Conservation (phyloP, 768 basidiomycete species). For the Xerocomellus amylosporus region DNA sequence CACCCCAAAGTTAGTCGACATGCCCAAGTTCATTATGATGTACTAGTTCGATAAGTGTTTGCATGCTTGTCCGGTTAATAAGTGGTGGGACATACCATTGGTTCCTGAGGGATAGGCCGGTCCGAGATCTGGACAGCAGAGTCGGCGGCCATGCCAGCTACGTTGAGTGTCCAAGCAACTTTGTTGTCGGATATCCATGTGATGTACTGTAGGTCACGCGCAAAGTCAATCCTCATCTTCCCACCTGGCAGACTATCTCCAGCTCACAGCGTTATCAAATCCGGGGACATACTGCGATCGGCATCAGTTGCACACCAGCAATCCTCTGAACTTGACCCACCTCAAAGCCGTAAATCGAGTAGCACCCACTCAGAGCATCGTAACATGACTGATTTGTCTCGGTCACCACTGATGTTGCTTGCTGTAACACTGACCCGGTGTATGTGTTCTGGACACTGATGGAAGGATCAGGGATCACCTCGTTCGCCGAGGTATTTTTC, state of each 20-base stretch:
- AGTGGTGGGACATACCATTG: slow-evolving; percentile 57
- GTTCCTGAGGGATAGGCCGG: slow-evolving; percentile 76
- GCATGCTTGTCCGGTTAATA: not conserved
- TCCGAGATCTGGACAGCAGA: slow-evolving; percentile 53
- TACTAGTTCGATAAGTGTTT: slow-evolving; percentile 35
- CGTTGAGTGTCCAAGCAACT: slow-evolving; percentile 72
- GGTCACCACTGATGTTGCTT: slow-evolving; percentile 74
- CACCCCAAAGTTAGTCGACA: slow-evolving; percentile 56
- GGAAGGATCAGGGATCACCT: slow-evolving; percentile 55
- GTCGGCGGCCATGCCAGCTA: slow-evolving; percentile 65
- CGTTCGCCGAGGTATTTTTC: slow-evolving; percentile 58
- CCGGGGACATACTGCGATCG: slow-evolving; percentile 42
- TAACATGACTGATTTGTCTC: slow-evolving; percentile 70
- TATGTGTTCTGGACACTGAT: slow-evolving; percentile 60
- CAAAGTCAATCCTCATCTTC: not conserved
- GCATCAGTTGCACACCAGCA: not conserved
- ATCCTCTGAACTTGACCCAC: slow-evolving; percentile 28
- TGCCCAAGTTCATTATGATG: slow-evolving; percentile 56
- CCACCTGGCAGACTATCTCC: not conserved
- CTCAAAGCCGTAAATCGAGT: slow-evolving; percentile 79
- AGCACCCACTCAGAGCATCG: slow-evolving; percentile 57
- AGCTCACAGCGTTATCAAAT: slow-evolving; percentile 60
- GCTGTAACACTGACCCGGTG: slow-evolving; percentile 67
- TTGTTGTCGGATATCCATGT: slow-evolving; percentile 75
- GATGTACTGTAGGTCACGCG: slow-evolving; percentile 56